A percentile compares a stretch with the other conserved stretches of the same genome.
Evolutionary conservation across 805 yeast genomes (phyloP).

Genomic region (Ogataea dorogensis): DNA sequence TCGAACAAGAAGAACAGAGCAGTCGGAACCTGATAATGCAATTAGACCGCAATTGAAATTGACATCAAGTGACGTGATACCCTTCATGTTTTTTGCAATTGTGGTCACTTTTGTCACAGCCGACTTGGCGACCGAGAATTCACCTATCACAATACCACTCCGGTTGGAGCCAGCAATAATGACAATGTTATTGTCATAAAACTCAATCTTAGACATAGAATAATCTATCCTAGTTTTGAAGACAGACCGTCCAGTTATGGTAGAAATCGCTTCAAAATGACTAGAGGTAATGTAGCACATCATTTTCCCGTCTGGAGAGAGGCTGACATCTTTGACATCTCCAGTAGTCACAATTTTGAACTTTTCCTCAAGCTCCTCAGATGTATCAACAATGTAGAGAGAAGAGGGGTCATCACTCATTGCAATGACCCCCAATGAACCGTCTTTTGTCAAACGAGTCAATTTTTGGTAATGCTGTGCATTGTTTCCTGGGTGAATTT

Average conservation of each 20-base stretch:
- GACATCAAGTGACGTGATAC: constrained; percentile 54
- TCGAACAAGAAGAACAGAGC: constrained; percentile 58
- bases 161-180: constrained; percentile 45
- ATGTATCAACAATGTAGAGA: constrained; percentile 57
- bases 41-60: constrained; percentile 38
- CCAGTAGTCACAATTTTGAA: constrained; percentile 52
- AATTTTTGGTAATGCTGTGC: constrained; percentile 64
- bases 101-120: constrained; percentile 42
- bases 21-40: constrained; percentile 64
- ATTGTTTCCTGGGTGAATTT: constrained; percentile 48
- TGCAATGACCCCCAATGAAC: constrained; percentile 63
- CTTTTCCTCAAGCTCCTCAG: constrained; percentile 48
- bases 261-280: constrained; percentile 50
- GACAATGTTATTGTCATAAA: constrained; percentile 34
- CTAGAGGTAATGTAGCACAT: constrained; percentile 61
- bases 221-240: constrained; percentile 29
- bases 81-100: constrained; percentile 49
- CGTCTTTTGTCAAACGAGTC: constrained; percentile 56
- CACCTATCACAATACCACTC: constrained; percentile 44
- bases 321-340: constrained; percentile 62
- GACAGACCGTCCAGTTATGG: constrained; percentile 44
- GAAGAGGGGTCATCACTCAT: constrained; percentile 65
- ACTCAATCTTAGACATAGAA: constrained; percentile 32
- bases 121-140: constrained; percentile 43
- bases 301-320: constrained; percentile 65